Percentiles rank a stretch among this genome's conserved stretches.
Conservation (phyloP, 1,284 basidiomycete genomes). For the Thecaphora frezii region DNA sequence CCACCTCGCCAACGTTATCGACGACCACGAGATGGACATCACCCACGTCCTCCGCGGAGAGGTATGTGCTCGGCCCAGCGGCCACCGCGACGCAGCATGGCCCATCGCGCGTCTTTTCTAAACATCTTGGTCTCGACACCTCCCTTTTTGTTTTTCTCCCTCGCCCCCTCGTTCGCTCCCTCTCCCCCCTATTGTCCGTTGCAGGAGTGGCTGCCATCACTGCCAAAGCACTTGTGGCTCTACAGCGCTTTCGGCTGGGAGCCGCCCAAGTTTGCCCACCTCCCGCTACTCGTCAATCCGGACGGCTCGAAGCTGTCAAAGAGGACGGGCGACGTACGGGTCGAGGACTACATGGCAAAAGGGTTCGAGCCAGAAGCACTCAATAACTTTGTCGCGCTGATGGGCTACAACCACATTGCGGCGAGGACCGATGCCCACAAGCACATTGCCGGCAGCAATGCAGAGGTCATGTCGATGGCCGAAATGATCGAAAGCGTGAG, state of each 20-base stretch:
- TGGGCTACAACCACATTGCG: constrained; percentile 72
- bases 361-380: constrained; percentile 90
- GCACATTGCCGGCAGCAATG: constrained; percentile 8
- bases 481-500: constrained; percentile 27
- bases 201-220: constrained; percentile 89
- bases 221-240: constrained; percentile 88
- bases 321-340: constrained; percentile 82
- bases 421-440: constrained; percentile 1
- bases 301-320: constrained; percentile 96
- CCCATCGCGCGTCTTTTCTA: no score
- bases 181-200: no score
- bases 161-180: background rate
- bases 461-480: constrained; percentile 44
- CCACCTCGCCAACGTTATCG: constrained; percentile 91
- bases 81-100: no score
- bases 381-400: constrained; percentile 87
- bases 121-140: no score
- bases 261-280: constrained; percentile 82
- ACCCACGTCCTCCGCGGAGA: constrained; percentile 94
- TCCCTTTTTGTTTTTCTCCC: background rate
- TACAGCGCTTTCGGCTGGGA: constrained; percentile 75
- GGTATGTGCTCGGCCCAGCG: constrained; percentile 40
- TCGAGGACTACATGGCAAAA: constrained; percentile 77
- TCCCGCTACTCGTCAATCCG: constrained; percentile 84
- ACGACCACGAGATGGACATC: constrained; percentile 93